Conservation (phyloP, 2,329 filamentous ascomycete genomes). For the Colletotrichum paranaense region DNA sequence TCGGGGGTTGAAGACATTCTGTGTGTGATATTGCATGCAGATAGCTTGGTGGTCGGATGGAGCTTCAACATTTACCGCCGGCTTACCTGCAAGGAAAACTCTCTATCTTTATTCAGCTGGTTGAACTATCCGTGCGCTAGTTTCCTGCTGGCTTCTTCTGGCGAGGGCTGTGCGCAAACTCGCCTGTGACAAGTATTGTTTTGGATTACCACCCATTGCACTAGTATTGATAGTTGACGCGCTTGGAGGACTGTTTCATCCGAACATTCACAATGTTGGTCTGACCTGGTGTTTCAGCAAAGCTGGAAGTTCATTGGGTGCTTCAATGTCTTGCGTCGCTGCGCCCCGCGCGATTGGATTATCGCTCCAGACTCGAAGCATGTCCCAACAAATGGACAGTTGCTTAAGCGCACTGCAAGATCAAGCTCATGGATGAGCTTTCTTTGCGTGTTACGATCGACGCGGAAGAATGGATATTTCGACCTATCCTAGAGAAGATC, state of each 20-base stretch:
- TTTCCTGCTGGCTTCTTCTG: background rate
- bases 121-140: background rate
- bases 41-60: slow-evolving; percentile 7
- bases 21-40: slow-evolving; percentile 21
- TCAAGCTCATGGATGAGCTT: background rate
- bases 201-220: background rate
- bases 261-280: background rate
- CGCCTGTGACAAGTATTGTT: slow-evolving; percentile 21
- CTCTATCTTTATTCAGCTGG: slow-evolving; percentile 14
- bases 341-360: background rate
- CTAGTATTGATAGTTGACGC: background rate
- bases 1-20: slow-evolving; percentile 33
- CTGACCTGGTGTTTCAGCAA: slow-evolving; percentile 10
- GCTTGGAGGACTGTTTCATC: slow-evolving; percentile 17
- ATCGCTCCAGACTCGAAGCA: background rate
- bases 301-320: background rate
- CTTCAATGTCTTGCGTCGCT: background rate
- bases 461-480: too few relatives aligned
- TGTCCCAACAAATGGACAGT: background rate
- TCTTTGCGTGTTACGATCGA: too few relatives aligned
- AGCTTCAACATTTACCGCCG: fast-evolving
- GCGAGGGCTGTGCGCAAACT: background rate
- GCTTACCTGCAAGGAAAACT: background rate
- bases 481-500: too few relatives aligned
- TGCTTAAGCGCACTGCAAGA: too few relatives aligned